Conservation (phyloP, 139 green algal genomes). For the Ettlia oleoabundans region DNA sequence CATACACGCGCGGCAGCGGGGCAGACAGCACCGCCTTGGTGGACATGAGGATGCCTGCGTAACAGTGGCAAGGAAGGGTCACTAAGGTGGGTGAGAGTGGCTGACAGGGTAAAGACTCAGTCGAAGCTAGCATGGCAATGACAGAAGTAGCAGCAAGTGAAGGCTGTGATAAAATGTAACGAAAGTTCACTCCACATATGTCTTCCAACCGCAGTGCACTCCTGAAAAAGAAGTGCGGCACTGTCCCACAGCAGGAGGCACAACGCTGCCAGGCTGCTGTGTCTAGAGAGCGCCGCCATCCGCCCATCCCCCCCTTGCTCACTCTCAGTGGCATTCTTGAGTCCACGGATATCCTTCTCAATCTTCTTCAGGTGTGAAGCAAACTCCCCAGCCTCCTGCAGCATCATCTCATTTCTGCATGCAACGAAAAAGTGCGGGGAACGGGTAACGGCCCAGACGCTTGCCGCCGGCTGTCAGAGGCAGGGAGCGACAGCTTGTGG, state of each 20-base stretch:
- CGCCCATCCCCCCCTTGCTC: not conserved
- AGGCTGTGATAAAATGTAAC: no score
- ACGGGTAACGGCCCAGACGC: not conserved
- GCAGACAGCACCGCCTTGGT: slow-evolving; percentile 68
- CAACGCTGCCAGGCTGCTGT: no score
- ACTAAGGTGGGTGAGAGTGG: no score
- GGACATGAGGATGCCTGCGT: slow-evolving; percentile 56
- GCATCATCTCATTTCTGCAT: slow-evolving; percentile 81
- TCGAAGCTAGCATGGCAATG: no score
- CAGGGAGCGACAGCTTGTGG: not conserved
- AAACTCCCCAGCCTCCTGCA: slow-evolving; percentile 84
- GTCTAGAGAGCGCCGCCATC: no score
- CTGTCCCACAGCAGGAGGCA: no score
- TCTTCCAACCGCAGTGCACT: no score
- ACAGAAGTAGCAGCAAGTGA: no score
- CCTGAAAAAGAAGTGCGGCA: no score
- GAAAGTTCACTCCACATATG: no score
- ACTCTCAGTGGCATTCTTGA: slow-evolving; percentile 82
- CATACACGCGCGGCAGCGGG: slow-evolving; percentile 80
- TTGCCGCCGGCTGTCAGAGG: not conserved
- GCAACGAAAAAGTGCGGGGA: not conserved
- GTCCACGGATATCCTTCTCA: slow-evolving; percentile 81
- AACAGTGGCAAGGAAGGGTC: not conserved
- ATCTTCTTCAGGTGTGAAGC: slow-evolving; percentile 68
- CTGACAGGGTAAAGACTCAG: no score